These are phyloP conservation scores for Chlamydomonas schloesseri DNA, from an alignment of 139 green algal genomes.

Conservation along the genomic window DNA sequence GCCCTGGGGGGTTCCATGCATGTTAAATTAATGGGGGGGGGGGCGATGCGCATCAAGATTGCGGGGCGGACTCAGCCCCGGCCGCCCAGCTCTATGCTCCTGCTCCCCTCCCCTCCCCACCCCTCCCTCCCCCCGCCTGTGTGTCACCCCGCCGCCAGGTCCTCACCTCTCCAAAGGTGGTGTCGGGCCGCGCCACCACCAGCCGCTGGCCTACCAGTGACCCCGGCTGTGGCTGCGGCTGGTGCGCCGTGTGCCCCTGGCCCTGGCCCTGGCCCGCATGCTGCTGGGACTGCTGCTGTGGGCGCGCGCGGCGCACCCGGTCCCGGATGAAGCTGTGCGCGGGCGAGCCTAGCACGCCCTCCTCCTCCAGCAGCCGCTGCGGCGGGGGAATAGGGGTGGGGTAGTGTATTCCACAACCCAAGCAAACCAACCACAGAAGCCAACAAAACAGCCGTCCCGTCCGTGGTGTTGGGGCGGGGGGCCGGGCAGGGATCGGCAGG, in stretches of 20 bases:
- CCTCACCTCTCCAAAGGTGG: constrained; percentile 49
- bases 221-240: constrained; percentile 57
- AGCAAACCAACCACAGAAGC: no score
- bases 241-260: constrained; percentile 20
- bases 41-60: no score
- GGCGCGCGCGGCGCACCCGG: constrained; percentile 48
- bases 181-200: constrained; percentile 58
- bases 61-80: no score
- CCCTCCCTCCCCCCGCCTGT: background rate
- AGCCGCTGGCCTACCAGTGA: constrained; percentile 78
- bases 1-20: no score
- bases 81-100: no score
- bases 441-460: no score
- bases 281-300: constrained; percentile 7
- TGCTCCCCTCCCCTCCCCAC: background rate
- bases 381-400: background rate
- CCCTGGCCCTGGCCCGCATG: no score
- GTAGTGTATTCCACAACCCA: no score
- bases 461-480: no score
- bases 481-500: no score
- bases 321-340: constrained; percentile 43
- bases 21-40: no score
- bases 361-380: constrained; percentile 42
- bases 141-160: no score
- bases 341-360: constrained; percentile 56